Conservation (phyloP, 176 grass and related monocot genomes). For the Ananas comosus region DNA sequence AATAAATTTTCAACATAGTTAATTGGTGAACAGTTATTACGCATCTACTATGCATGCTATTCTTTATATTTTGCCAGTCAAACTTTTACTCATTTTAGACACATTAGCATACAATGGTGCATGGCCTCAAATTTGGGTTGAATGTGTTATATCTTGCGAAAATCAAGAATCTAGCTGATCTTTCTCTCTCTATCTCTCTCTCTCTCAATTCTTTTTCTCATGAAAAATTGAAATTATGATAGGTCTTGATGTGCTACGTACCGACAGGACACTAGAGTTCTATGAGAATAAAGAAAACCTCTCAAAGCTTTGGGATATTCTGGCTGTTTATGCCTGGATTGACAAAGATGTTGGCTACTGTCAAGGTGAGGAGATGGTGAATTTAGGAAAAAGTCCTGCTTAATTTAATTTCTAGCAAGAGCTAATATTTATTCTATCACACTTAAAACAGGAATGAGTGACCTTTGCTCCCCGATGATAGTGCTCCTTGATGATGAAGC, state of each 20-base stretch:
- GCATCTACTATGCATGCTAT: not conserved
- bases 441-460: slow-evolving; percentile 80
- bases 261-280: slow-evolving; percentile 90
- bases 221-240: slow-evolving; percentile 12
- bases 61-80: not conserved
- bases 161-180: not conserved
- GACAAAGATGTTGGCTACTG: slow-evolving; percentile 99
- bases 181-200: too few species aligned
- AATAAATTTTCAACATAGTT: not conserved
- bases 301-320: slow-evolving; percentile 96
- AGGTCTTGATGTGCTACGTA: slow-evolving; percentile 96
- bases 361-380: slow-evolving; percentile 48
- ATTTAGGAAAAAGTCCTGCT: slow-evolving; percentile 3
- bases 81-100: not conserved
- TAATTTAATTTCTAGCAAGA: not conserved
- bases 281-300: slow-evolving; percentile 98
- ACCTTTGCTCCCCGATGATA: slow-evolving; percentile 98
- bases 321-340: slow-evolving; percentile 97
- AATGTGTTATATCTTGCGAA: too few species aligned
- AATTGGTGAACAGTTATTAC: not conserved
- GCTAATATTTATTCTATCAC: slow-evolving; percentile 20
- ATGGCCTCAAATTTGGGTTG: not conserved
- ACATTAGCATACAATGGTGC: not conserved
- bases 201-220: slow-evolving; percentile 7
- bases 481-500: slow-evolving; percentile 88